phyloP scores from a whole-genome alignment of 1,284 basidiomycete genomes.

The Cutaneotrichosporon arboriforme region DNA sequence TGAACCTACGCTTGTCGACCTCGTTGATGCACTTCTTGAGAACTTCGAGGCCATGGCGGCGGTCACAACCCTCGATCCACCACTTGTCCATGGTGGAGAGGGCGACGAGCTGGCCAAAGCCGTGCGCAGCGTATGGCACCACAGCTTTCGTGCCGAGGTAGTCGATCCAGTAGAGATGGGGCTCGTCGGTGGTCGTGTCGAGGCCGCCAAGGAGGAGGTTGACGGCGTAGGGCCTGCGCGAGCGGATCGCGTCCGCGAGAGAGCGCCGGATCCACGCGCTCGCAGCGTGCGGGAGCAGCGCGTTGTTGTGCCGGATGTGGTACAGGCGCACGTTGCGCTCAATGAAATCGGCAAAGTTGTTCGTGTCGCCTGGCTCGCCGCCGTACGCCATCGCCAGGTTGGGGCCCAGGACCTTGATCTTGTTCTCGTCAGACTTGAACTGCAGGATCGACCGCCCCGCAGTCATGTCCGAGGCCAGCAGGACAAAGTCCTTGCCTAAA shows the following conservation, averaged over 20 bases:
- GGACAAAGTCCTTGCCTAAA: slow-evolving; percentile 82
- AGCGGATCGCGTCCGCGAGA: slow-evolving; percentile 83
- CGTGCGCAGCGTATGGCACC: slow-evolving; percentile 92
- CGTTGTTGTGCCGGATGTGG: slow-evolving; percentile 77
- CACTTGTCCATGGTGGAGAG: slow-evolving; percentile 87
- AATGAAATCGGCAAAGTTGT: slow-evolving; percentile 94
- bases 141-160: slow-evolving; percentile 20
- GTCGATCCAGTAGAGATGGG: slow-evolving; percentile 54
- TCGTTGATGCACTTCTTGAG: slow-evolving; percentile 83
- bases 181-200: slow-evolving; percentile 60
- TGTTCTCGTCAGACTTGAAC: slow-evolving; percentile 97
- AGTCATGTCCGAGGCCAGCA: slow-evolving; percentile 86
- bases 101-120: slow-evolving; percentile 89
- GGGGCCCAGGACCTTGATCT: slow-evolving; percentile 85
- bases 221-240: slow-evolving; percentile 81
- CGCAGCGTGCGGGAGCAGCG: slow-evolving; percentile 82
- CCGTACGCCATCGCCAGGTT: slow-evolving; percentile 93
- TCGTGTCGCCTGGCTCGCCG: slow-evolving; percentile 93
- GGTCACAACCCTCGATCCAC: slow-evolving; percentile 45
- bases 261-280: slow-evolving; percentile 90
- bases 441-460: slow-evolving; percentile 86
- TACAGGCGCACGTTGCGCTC: slow-evolving; percentile 94
- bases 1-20: slow-evolving; percentile 64
- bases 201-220: slow-evolving; percentile 91
- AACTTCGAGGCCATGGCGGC: slow-evolving; percentile 75